Base-by-base conservation (phyloP, 352 stramenopile genomes). In the Phytophthora podocarpi region DNA sequence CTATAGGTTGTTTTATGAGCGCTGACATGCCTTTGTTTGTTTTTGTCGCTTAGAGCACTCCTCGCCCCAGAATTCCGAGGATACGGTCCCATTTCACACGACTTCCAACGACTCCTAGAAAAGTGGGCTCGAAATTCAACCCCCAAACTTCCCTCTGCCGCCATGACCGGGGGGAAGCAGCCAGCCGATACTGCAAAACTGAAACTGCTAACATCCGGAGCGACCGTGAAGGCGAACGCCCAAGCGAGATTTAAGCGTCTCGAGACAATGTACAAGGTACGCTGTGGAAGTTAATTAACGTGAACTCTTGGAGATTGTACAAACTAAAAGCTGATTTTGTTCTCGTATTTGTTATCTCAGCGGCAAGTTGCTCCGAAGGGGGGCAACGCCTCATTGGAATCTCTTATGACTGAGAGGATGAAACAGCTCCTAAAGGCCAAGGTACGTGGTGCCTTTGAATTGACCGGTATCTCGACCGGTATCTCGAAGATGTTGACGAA, bases 201-300 rank as follows among this genome's bases (percentile, higher is more conserved):
- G 11, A 90, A 86, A 50, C 13, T 87, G 2, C 76, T 92, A 10
- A 74, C 50, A 31, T 79, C 68, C 7, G 80, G 81, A 12, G 81
- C 74, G 16, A 78, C 61, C 12, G 69, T 88, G 8, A 78, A 80
- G 20, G 59, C 64, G 0, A 72, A 57, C n/a, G 70, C 76, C n/a
- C 64, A 67, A 10, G 28, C 65, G 1, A 79, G 72, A 34, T 46
- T 90, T 24, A 93, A 90, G 68, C 78, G 80, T 27, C 72, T 93
- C 0, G 84, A 93, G 47, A 59, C 66, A 27, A 74, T 82, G 50
- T 93, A 93, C 56, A 78, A 82, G 77, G 64, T 87, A 77, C n/a
- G 67, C 48, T 63, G 34, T 60, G 2, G 21, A 61, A 21, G 23
- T 40, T 3, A 48, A 16, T 49, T 35, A 2, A 9, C 39, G 11